Evolutionary conservation across 2,329 filamentous ascomycete genomes (phyloP).

Genomic region (Fusarium fracticaudum): DNA sequence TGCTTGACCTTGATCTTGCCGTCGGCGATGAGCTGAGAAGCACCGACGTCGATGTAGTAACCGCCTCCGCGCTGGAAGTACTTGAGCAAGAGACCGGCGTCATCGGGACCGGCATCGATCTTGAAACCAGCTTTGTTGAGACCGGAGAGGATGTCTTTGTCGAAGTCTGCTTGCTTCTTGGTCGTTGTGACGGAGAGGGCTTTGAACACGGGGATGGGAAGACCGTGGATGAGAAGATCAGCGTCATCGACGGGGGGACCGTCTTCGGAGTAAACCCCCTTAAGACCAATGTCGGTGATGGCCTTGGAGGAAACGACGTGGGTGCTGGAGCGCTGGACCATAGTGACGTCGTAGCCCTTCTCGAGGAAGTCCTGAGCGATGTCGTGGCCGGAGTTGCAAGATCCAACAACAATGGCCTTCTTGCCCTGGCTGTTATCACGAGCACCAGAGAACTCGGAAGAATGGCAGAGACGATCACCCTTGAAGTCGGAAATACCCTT

Average conservation of each 20-base stretch:
- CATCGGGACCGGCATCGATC: constrained; percentile 66
- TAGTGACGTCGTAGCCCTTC: constrained; percentile 73
- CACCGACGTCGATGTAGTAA: constrained; percentile 77
- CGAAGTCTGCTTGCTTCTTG: constrained; percentile 46
- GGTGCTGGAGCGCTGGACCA: constrained; percentile 74
- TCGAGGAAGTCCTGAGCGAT: constrained; percentile 75
- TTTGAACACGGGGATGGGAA: constrained; percentile 70
- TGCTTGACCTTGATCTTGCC: constrained; percentile 72
- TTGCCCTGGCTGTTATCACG: constrained; percentile 58
- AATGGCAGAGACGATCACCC: constrained; percentile 70
- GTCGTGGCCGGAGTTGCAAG: constrained; percentile 75
- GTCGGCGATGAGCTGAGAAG: constrained; percentile 67
- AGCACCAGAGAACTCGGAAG: constrained; percentile 67
- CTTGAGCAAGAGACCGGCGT: constrained; percentile 66
- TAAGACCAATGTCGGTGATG: constrained; percentile 62
- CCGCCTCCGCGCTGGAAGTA: constrained; percentile 74
- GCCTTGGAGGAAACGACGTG: constrained; percentile 68
- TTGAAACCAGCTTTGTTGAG: constrained; percentile 69
- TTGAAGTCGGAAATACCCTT: constrained; percentile 66
- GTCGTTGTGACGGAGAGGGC: constrained; percentile 60
- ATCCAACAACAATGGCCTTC: constrained; percentile 72
- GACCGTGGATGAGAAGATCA: constrained; percentile 67
- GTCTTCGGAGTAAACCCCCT: constrained; percentile 59
- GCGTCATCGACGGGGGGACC: constrained; percentile 72
- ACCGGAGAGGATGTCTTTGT: constrained; percentile 52